These are phyloP conservation scores for Cyclostephanos tholiformis DNA, from an alignment of 108 stramenopile genomes.

Conservation along the genomic window DNA sequence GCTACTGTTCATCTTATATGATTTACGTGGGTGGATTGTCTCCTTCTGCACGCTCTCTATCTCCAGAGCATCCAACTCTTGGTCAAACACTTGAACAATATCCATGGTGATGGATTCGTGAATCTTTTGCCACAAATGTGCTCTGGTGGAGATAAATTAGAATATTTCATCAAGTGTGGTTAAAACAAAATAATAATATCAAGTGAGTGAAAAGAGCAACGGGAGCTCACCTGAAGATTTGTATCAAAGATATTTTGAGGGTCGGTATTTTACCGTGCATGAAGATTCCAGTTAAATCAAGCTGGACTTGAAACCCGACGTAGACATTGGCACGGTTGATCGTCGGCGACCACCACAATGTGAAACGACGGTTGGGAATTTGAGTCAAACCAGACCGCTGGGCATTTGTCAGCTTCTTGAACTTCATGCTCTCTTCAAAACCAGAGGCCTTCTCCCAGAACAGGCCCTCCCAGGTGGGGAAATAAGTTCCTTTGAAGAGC, in stretches of 20 bases:
- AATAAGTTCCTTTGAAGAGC: conserved; percentile 99
- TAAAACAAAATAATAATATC: neutral
- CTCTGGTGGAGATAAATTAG: conserved; percentile 50
- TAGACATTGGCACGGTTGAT: conserved; percentile 99
- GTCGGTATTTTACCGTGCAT: conserved; percentile 99
- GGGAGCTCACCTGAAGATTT: conserved; percentile 69
- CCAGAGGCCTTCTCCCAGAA: conserved; percentile 99
- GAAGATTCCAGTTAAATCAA: conserved; percentile 99
- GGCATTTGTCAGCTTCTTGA: conserved; percentile 99
- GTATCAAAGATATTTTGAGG: conserved; percentile 93
- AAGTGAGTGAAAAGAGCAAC: neutral
- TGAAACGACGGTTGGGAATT: conserved; percentile 99
- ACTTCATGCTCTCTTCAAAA: conserved; percentile 98
- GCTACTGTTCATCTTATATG: conserved; percentile 99
- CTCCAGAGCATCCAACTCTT: conserved; percentile 97
- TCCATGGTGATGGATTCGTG: conserved; percentile 99
- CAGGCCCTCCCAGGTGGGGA: conserved; percentile 99
- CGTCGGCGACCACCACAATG: conserved; percentile 99
- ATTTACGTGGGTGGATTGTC: conserved; percentile 99
- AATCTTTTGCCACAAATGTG: conserved; percentile 99
- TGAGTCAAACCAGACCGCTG: conserved; percentile 99
- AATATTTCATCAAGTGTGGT: conserved; percentile 39
- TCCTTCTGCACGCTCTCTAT: conserved; percentile 99
- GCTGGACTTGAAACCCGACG: conserved; percentile 99
- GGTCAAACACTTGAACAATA: conserved; percentile 97